Base-by-base conservation (phyloP, 345 rosid species). In the Eucalyptus rudis region DNA sequence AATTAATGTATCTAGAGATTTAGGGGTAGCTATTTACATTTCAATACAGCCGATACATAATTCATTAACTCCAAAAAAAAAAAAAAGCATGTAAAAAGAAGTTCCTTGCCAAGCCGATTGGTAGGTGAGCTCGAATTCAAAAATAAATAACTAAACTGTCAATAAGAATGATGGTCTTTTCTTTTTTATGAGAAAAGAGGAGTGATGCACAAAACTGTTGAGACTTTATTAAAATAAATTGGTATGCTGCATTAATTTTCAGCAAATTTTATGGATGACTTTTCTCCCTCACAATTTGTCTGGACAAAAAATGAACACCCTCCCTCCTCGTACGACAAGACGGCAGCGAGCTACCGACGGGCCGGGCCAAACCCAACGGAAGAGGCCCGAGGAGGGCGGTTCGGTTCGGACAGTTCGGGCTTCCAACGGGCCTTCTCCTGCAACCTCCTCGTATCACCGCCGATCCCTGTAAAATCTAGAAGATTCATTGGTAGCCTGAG, bases 81-180 rank as follows among this genome's bases (percentile, higher is more conserved):
- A 49, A 50, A 52, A 52, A 17, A 3, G 4, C 25, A 19, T 52
- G 58, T 17, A 17, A 5, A 19, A 17, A 2, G 25, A 5, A 29
- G 31, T 29, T 29, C 14, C 68, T 52, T 2, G 9, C 58, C 10
- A 52, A 52, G 58, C 10, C 25, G 2, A 33, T 68, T 17, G 43
- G 13, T 15, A 5, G 13, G 33, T 68, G 36, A 40, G 20, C 12
- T 68, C 17, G 4, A 64, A 64, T 64, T n/a, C 3, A 16, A 14
- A 62, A 62, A 64, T 64, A 64, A 64, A 64, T 64, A 14, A n/a
- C 0, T 6, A 1, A 14, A n/a, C 0, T 6, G 2, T 29, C 10
- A n/a, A 29, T 64, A 68, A 31, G 6, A 17, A 33, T 19, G 80
- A 16, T 8, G 7, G 15, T 64, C 2, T 49, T 4, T 49, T 47